Conservation (phyloP, 2,329 filamentous ascomycete species). For the Orbilia ellipsospora region DNA sequence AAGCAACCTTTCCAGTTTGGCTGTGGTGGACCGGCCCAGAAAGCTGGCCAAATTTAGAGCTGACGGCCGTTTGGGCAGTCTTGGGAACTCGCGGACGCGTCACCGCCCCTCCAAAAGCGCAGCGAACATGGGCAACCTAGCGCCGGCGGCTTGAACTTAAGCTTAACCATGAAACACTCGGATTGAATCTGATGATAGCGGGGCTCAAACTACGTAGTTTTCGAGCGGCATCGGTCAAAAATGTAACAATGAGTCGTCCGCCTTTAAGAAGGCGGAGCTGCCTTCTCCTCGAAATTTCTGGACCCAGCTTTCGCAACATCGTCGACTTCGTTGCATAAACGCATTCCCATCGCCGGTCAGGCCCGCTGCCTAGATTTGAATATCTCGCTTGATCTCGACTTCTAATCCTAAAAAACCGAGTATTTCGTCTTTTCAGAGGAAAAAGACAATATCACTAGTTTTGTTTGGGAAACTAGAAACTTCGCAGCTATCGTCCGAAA, state of each 20-base stretch:
- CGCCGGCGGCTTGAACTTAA: constrained; percentile 38
- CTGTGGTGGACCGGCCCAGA: not conserved
- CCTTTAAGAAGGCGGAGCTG: constrained; percentile 31
- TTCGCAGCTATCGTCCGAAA: too few species aligned
- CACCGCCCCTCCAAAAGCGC: constrained; percentile 42
- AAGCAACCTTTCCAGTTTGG: constrained; percentile 18
- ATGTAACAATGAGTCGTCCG: constrained; percentile 16
- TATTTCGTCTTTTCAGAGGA: too few species aligned
- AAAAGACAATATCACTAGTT: too few species aligned
- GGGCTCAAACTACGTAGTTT: not conserved
- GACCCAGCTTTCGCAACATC: constrained; percentile 1
- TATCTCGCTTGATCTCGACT: too few species aligned
- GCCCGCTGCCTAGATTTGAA: constrained; percentile 28
- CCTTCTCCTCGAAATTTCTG: constrained; percentile 15
- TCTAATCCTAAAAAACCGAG: too few species aligned
- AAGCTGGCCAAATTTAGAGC: constrained; percentile 44
- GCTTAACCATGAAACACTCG: constrained; percentile 33
- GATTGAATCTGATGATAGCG: constrained; percentile 17
- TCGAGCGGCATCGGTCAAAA: constrained; percentile 5
- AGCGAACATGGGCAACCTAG: constrained; percentile 48
- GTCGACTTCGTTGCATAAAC: constrained; percentile 8
- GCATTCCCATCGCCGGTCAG: not conserved
- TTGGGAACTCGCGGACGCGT: constrained; percentile 36
- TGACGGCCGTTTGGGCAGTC: constrained; percentile 7
- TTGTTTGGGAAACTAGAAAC: too few species aligned